Conservation (phyloP, 192 early-diverging fungal species). For the Gigaspora rosea region DNA sequence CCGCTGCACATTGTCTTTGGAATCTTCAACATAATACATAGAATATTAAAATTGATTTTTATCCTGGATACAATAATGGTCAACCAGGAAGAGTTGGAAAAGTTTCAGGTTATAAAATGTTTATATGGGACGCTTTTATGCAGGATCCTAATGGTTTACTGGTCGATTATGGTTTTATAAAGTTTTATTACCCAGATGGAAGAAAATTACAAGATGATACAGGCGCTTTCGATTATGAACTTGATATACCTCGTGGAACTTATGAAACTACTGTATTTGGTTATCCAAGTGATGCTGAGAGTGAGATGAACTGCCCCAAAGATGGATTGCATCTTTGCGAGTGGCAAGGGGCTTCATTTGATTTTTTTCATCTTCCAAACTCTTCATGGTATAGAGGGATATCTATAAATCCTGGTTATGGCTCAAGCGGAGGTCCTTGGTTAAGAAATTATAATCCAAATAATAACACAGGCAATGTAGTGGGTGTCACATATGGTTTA, state of each 20-base stretch:
- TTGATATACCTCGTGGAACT: neutral
- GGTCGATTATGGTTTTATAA: slow-evolving; percentile 2
- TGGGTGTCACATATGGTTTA: neutral
- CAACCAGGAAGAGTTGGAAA: neutral
- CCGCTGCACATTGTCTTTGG: neutral
- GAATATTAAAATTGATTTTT: neutral
- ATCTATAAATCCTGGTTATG: neutral
- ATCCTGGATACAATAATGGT: neutral
- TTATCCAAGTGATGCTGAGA: neutral
- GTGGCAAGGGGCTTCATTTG: neutral
- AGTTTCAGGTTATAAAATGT: neutral
- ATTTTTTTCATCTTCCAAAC: neutral
- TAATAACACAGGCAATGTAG: slow-evolving; percentile 7
- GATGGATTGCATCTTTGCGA: neutral
- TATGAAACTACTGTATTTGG: neutral
- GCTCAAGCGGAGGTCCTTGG: slow-evolving; percentile 8
- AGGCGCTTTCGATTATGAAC: slow-evolving; percentile 11
- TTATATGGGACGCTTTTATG: neutral
- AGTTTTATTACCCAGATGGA: neutral
- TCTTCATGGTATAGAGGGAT: neutral
- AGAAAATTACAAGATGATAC: slow-evolving; percentile 9
- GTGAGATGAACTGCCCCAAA: neutral
- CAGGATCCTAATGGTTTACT: neutral
- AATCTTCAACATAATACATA: neutral
- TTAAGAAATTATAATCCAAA: neutral